These are phyloP conservation scores for Pyrenophora tritici-repentis DNA, from an alignment of 2,329 filamentous ascomycete species.

Conservation along the genomic window DNA sequence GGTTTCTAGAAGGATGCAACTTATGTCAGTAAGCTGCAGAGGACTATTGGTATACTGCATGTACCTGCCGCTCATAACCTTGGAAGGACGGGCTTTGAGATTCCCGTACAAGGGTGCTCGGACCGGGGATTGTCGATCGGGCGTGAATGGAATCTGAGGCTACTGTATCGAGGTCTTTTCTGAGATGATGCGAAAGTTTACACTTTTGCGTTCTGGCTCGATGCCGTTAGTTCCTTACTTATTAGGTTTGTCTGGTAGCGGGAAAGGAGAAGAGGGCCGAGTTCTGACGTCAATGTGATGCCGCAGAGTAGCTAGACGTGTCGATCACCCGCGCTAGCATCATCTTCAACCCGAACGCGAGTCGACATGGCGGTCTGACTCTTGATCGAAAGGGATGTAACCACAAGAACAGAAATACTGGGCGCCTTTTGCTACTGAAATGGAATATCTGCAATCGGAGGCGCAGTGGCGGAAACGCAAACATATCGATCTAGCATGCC, in stretches of 20 bases:
- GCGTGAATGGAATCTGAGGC: background rate
- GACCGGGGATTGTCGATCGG: too few relatives aligned
- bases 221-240: background rate
- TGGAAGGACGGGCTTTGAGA: too few relatives aligned
- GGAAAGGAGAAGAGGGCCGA: background rate
- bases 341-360: background rate
- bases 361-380: background rate
- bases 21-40: too few relatives aligned
- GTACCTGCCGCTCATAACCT: too few relatives aligned
- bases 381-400: background rate
- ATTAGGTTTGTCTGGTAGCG: background rate
- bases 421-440: too few relatives aligned
- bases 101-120: too few relatives aligned
- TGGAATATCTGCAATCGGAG: too few relatives aligned
- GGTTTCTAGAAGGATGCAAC: too few relatives aligned
- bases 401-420: background rate
- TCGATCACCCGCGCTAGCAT: conserved; percentile 1
- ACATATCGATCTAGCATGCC: too few relatives aligned
- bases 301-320: background rate
- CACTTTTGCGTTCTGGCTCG: background rate
- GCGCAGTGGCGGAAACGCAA: too few relatives aligned
- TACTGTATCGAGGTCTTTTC: background rate
- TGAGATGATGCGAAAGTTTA: background rate
- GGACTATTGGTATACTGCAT: too few relatives aligned
- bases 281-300: background rate